Base-by-base conservation (phyloP, 768 basidiomycete species). In the Chalciporus pseudorubinellus region DNA sequence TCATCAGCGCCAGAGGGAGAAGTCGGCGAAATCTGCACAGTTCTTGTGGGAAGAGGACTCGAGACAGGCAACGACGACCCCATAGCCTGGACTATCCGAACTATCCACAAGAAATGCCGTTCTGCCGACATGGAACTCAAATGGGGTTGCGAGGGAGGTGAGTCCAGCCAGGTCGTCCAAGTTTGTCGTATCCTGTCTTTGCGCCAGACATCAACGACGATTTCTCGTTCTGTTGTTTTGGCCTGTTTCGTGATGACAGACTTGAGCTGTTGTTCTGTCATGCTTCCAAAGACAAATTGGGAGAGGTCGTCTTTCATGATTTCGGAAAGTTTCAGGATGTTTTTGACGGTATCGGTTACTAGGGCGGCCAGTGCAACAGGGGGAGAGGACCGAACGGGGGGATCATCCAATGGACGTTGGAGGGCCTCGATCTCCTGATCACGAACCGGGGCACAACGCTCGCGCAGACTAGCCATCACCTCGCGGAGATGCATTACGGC, bases 261-360 rank as follows among this genome's bases (percentile, higher is more conserved):
- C 18, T 63, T 66, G 21, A 88, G 73, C 48, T 90, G 79, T 33
- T 71, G 62, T 59, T 90, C 88, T 20, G 78, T 74, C 84, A 89
- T 85, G 33, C 73, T 73, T 18, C 84, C 85, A 1, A 88, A 62
- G 11, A 86, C 71, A 43, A 85, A 81, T 50, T 82, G 76, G 11
- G 82, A 83, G 31, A 89, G 72, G 59, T 89, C 88, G 24, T 77
- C 70, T 62, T 82, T 85, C 83, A 90, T 85, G n/a, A 71, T 66
- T 38, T 85, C 81, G 0, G 80, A 68, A 13, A 89, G 69, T 13
- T 70, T 63, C 6, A 89, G 59, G 39, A 82, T 76, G 3, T 71
- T 69, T 53, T 71, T 79, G 26, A 77, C 60, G 5, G 74, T 76
- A 38, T 79, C 73, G 2, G 77, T 60, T n/a, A 85, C 67, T 1